Evolutionary conservation across 2,329 filamentous ascomycete genomes (phyloP), one percentile per base, ranked within the genome.

Genomic region (Lanzia echinophila): DNA sequence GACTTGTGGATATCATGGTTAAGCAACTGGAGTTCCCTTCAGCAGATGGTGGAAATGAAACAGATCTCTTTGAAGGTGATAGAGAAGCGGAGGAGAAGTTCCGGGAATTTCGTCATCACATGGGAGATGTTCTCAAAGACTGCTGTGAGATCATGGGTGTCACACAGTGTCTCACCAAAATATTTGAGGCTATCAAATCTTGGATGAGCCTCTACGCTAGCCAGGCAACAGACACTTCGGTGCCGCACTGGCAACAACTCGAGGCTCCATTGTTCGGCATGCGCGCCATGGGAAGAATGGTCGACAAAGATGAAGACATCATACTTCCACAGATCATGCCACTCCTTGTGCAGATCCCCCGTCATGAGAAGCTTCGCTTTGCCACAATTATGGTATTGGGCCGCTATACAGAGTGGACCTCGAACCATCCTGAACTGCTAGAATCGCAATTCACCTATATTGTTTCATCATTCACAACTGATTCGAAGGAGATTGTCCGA

Each of bases 41-140:
- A 31, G 83, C 88, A 0, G 89, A 65, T 38, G 77, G 58, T 52
- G 81, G 83, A 13, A 83, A 87, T 61, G 85, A 92, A 62, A 76
- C 78, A 12, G 94, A 99, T 69, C 75, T 97, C 0, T 99, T 99
- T 66, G 92, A 96, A 58, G 94, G 94, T 50, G 94, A 99, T 68
- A 84, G 92, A 39, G 94, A 97, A 68, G 86, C 90, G 57, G 94
- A 99, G 70, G 94, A 99, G 65, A 95, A 94, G 69, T 99, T 99
- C 73, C 84, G 94, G 46, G 90, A 95, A 65, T 99, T 97, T 75
- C 81, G 94, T 61, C 94, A 99, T 68, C 84, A 90, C 50, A 97
- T 99, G 90, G 94, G 94, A 34, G 95, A 99, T 68, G 95, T 95
- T 0, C 79, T 99, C 47, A 99, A 99, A 72, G 94, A 99, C 66